These are phyloP conservation scores for Macrolepiota dolichaula DNA, from an alignment of 768 basidiomycete species.

Conservation along the genomic window DNA sequence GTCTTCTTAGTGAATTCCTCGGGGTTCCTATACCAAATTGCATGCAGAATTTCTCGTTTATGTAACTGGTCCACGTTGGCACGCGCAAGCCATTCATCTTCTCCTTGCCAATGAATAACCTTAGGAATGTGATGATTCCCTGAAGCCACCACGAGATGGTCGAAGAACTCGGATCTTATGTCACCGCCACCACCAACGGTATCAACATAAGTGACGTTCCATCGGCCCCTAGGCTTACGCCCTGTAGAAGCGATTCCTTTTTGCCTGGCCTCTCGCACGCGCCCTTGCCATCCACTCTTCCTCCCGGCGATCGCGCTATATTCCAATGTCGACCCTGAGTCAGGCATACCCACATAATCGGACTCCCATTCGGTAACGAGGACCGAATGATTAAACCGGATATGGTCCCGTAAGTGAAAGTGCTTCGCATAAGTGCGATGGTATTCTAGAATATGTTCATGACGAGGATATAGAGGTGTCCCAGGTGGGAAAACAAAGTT, in stretches of 20 bases:
- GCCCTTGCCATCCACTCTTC: constrained; percentile 31
- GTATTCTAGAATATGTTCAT: constrained; percentile 43
- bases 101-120: constrained; percentile 41
- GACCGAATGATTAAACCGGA: constrained; percentile 42
- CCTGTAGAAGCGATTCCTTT: too few species aligned
- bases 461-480: constrained; percentile 48
- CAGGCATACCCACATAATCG: neutral
- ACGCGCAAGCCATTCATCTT: constrained; percentile 44
- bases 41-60: constrained; percentile 43
- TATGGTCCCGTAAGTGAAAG: constrained; percentile 33
- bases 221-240: constrained; percentile 17
- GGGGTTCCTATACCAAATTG: constrained; percentile 50
- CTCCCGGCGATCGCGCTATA: neutral
- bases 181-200: neutral
- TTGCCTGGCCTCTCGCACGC: too few species aligned
- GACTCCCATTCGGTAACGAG: constrained; percentile 37
- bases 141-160: constrained; percentile 55
- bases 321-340: neutral
- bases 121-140: constrained; percentile 55
- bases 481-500: constrained; percentile 46
- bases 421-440: constrained; percentile 39
- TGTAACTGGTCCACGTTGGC: neutral
- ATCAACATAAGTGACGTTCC: constrained; percentile 36
- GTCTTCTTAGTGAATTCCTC: constrained; percentile 35
- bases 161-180: constrained; percentile 28